Conservation (phyloP, 2,329 filamentous ascomycete genomes). For the Trichoderma koningii region DNA sequence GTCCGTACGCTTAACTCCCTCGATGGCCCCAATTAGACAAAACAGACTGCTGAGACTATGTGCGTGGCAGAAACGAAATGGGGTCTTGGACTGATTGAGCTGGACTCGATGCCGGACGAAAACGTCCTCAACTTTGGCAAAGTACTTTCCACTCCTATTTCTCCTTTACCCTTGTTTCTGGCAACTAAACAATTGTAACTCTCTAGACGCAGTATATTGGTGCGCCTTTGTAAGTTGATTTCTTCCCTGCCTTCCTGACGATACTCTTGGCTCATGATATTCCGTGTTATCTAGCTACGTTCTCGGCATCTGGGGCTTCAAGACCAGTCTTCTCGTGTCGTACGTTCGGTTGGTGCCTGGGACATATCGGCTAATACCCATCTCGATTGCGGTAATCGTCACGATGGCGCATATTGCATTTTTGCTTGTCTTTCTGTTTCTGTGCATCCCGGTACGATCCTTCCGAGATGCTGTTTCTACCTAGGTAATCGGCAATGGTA, state of each 20-base stretch:
- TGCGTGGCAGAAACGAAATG: constrained; percentile 45
- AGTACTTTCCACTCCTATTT: constrained; percentile 19
- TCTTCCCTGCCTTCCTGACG: not conserved
- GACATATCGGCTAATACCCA: constrained; percentile 39
- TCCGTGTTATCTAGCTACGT: constrained; percentile 40
- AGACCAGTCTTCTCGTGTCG: constrained; percentile 48
- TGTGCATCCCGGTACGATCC: constrained; percentile 39
- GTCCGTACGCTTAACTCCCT: constrained; percentile 38
- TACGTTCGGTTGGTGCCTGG: constrained; percentile 49
- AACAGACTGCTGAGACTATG: not conserved
- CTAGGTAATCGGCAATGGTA: rapidly evolving
- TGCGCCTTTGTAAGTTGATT: constrained; percentile 44
- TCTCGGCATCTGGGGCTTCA: constrained; percentile 49
- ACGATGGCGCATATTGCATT: constrained; percentile 46
- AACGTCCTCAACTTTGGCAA: constrained; percentile 46
- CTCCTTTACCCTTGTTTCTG: not conserved
- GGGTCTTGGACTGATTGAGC: constrained; percentile 43
- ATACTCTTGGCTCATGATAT: not conserved
- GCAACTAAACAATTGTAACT: not conserved
- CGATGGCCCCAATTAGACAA: not conserved
- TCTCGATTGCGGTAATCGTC: constrained; percentile 41
- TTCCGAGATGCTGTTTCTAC: not conserved
- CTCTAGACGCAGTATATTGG: constrained; percentile 44
- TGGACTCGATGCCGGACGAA: constrained; percentile 42
- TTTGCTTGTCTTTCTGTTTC: constrained; percentile 40